phyloP scores from a whole-genome alignment of 2,329 filamentous ascomycete genomes.

The Pseudogymnoascus sp. region DNA sequence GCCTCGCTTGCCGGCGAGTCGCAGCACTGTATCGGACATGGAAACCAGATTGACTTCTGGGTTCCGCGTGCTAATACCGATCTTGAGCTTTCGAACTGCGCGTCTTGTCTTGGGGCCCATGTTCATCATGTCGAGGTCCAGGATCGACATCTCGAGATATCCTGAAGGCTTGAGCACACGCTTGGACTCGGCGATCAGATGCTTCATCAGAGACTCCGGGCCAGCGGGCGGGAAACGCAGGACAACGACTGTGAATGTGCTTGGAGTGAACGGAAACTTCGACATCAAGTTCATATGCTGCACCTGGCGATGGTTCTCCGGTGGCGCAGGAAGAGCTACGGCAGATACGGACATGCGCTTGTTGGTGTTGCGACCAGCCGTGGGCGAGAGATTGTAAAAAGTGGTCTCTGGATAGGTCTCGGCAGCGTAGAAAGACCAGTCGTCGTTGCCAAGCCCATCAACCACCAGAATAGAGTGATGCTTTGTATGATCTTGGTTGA shows the following conservation, averaged over 20 bases:
- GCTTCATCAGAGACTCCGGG: conserved; percentile 59
- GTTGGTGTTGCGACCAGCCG: conserved; percentile 38
- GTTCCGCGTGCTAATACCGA: conserved; percentile 54
- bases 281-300: conserved; percentile 47
- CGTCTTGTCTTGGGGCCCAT: conserved; percentile 67
- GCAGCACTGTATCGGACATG: conserved; percentile 53
- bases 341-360: conserved; percentile 24
- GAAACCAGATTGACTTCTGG: conserved; percentile 53
- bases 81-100: conserved; percentile 62
- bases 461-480: conserved; percentile 64
- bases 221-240: conserved; percentile 68
- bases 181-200: conserved; percentile 65
- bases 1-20: conserved; percentile 58
- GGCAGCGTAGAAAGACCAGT: conserved; percentile 81
- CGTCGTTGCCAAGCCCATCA: conserved; percentile 77
- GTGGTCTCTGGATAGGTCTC: conserved; percentile 68
- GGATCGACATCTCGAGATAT: conserved; percentile 67
- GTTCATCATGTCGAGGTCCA: conserved; percentile 74
- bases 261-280: conserved; percentile 66
- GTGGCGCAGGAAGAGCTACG: conserved; percentile 45
- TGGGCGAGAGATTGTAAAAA: conserved; percentile 66
- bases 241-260: conserved; percentile 69
- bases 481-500: conserved; percentile 34
- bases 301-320: conserved; percentile 68
- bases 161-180: conserved; percentile 71